A percentile compares a stretch with the other conserved stretches of the same genome.
phyloP scores from a whole-genome alignment of 352 stramenopile species.

The Phytophthora multivora region DNA sequence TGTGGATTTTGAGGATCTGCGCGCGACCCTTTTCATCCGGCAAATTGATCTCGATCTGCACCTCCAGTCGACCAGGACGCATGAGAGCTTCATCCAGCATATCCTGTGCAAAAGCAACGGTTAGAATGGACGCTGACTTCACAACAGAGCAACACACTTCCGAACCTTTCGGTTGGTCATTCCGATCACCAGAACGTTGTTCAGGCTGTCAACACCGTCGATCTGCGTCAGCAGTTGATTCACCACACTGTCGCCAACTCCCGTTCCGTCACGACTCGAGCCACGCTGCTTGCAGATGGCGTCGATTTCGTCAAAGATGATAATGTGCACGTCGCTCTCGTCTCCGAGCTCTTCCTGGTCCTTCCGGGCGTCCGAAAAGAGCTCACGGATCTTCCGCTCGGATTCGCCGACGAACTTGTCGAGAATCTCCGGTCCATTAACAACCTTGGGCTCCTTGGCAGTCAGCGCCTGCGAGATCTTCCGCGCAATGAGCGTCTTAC shows the following conservation, averaged over 20 bases:
- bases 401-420: constrained; percentile 99
- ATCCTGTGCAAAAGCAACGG: constrained; percentile 41
- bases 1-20: constrained; percentile 99
- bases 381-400: constrained; percentile 98
- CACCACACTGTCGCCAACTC: constrained; percentile 97
- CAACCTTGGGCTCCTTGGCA: constrained; percentile 95
- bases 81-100: constrained; percentile 97
- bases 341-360: constrained; percentile 93
- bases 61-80: constrained; percentile 98
- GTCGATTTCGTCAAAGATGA: constrained; percentile 99
- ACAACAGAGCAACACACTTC: not conserved
- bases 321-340: constrained; percentile 98
- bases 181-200: constrained; percentile 99
- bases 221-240: constrained; percentile 99
- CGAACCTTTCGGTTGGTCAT: constrained; percentile 99
- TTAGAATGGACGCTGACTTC: not conserved
- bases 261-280: constrained; percentile 92
- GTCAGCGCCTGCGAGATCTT: constrained; percentile 98
- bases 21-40: constrained; percentile 94
- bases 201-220: constrained; percentile 99
- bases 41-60: constrained; percentile 99
- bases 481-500: constrained; percentile 98
- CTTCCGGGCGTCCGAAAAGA: constrained; percentile 95
- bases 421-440: constrained; percentile 99
- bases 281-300: constrained; percentile 98